These are phyloP conservation scores for Hypholoma sublateritium DNA, from an alignment of 768 basidiomycete genomes.

Conservation along the genomic window DNA sequence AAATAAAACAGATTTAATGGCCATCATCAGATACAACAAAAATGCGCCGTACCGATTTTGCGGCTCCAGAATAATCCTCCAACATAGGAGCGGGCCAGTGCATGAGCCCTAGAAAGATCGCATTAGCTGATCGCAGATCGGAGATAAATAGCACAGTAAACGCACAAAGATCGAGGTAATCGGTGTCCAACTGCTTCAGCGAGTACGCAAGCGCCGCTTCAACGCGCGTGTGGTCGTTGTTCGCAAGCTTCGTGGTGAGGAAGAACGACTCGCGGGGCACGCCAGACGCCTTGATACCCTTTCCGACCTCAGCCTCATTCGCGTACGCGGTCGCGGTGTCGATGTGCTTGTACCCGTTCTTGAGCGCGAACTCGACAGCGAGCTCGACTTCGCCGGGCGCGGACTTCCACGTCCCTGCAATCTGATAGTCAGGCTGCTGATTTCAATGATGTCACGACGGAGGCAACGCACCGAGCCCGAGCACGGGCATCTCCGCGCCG, in stretches of 20 bases:
- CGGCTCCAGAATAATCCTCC: constrained; percentile 44
- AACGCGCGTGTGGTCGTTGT: constrained; percentile 58
- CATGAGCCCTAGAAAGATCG: constrained; percentile 54
- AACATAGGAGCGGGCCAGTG: constrained; percentile 85
- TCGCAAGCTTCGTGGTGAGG: constrained; percentile 75
- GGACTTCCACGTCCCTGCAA: constrained; percentile 77
- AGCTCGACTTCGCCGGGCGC: constrained; percentile 66
- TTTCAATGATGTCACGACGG: background rate
- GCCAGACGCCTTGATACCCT: constrained; percentile 75
- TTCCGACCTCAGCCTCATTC: constrained; percentile 82
- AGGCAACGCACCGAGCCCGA: constrained; percentile 55
- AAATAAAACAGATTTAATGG: no score
- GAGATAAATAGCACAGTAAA: constrained; percentile 3
- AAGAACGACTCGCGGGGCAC: constrained; percentile 75
- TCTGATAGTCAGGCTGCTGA: background rate
- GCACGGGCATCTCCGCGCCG: constrained; percentile 72
- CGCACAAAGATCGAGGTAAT: constrained; percentile 80
- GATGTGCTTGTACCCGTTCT: constrained; percentile 70
- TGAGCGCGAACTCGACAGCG: constrained; percentile 76
- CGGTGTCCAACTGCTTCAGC: constrained; percentile 65
- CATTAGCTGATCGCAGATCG: background rate
- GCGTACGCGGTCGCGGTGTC: constrained; percentile 70
- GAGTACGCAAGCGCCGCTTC: constrained; percentile 66
- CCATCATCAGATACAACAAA: no score
- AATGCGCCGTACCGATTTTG: constrained; percentile 37